Evolutionary conservation across 805 yeast species (phyloP).

Genomic region (Metschnikowia shivogae): DNA sequence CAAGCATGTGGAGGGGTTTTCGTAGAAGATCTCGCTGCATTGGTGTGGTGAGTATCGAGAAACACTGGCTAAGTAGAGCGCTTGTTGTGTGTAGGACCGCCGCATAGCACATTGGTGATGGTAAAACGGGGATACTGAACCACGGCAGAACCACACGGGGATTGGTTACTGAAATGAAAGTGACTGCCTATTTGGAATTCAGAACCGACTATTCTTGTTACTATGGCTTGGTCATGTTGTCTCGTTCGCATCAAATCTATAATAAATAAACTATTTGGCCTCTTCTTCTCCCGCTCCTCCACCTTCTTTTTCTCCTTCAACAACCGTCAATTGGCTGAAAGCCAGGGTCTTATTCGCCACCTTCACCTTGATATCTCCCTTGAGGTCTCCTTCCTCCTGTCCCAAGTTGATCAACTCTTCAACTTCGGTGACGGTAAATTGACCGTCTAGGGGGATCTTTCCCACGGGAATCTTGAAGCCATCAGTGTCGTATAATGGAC

Average conservation of each 20-base stretch:
- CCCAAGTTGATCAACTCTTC: constrained; percentile 29
- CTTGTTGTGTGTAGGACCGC: too few species aligned
- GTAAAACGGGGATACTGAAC: too few species aligned
- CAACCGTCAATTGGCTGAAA: constrained; percentile 31
- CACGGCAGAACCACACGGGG: too few species aligned
- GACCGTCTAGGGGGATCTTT: constrained; percentile 39
- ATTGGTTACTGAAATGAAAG: too few species aligned
- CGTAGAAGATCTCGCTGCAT: constrained; percentile 13
- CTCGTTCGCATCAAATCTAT: too few species aligned
- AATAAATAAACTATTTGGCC: neutral
- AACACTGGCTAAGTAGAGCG: too few species aligned
- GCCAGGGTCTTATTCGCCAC: constrained; percentile 22
- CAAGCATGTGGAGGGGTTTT: constrained; percentile 15
- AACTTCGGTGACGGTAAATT: constrained; percentile 34
- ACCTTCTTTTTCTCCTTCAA: constrained; percentile 11
- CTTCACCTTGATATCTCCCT: constrained; percentile 23
- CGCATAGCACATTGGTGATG: too few species aligned
- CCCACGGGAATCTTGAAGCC: constrained; percentile 37
- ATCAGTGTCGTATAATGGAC: constrained; percentile 24
- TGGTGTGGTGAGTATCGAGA: neutral
- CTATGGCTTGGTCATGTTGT: too few species aligned
- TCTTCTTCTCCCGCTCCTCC: neutral
- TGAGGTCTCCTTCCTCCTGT: constrained; percentile 27
- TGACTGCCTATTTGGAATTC: too few species aligned
- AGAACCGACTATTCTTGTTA: too few species aligned